phyloP scores from a whole-genome alignment of 495 filamentous ascomycete genomes.

The Annulohypoxylon maeteangense region DNA sequence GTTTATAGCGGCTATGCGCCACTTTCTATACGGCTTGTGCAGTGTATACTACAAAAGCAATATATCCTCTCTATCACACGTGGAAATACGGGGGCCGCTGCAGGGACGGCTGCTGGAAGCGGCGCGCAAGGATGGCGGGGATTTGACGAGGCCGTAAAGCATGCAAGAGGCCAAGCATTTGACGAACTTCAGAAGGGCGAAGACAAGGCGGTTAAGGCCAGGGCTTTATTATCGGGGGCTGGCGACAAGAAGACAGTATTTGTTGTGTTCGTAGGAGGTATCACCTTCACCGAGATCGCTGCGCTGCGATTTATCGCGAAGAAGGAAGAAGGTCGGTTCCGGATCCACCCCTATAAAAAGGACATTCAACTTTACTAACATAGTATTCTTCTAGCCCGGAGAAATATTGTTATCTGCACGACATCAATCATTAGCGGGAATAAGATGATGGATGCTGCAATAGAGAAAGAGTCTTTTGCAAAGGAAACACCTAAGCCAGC shows the following conservation, averaged over 20 bases:
- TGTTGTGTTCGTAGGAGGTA: slow-evolving; percentile 93
- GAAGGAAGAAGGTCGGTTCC: slow-evolving; percentile 76
- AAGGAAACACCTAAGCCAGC: slow-evolving; percentile 45
- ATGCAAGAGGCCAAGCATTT: slow-evolving; percentile 85
- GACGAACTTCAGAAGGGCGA: slow-evolving; percentile 93
- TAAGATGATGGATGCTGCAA: slow-evolving; percentile 86
- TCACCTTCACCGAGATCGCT: slow-evolving; percentile 95
- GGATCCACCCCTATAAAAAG: neutral
- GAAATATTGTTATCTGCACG: slow-evolving; percentile 90
- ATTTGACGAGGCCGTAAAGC: slow-evolving; percentile 89
- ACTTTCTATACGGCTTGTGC: slow-evolving; percentile 91
- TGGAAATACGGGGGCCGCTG: slow-evolving; percentile 61
- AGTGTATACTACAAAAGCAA: slow-evolving; percentile 91
- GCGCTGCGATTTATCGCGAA: slow-evolving; percentile 90
- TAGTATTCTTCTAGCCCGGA: slow-evolving; percentile 56
- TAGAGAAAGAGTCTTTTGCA: slow-evolving; percentile 77
- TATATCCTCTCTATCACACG: slow-evolving; percentile 76
- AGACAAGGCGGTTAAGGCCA: slow-evolving; percentile 90
- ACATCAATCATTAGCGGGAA: slow-evolving; percentile 92
- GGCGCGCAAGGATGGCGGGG: slow-evolving; percentile 86
- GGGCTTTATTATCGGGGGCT: slow-evolving; percentile 79
- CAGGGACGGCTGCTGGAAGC: slow-evolving; percentile 59
- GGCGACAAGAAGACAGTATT: slow-evolving; percentile 84
- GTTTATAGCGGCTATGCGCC: slow-evolving; percentile 98
- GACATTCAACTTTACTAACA: slow-evolving; percentile 35